Evolutionary conservation across 2,329 filamentous ascomycete species (phyloP).

Genomic region (Thelonectria discophora): DNA sequence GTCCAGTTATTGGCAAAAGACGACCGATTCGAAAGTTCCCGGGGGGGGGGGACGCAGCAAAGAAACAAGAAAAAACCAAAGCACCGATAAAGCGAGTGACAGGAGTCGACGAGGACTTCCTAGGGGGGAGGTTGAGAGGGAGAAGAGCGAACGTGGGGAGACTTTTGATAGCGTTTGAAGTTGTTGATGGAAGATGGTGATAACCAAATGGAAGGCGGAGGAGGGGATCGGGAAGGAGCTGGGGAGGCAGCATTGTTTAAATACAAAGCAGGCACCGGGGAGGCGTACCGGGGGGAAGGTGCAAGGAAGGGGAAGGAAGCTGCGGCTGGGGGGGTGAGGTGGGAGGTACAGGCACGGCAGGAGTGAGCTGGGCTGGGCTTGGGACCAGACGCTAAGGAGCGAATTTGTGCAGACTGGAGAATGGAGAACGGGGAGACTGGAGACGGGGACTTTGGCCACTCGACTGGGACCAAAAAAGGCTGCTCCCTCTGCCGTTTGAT

Average conservation of each 20-base stretch:
- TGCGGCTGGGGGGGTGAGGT: conserved; percentile 32
- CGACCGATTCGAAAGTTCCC: conserved; percentile 32
- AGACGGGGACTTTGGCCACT: conserved; percentile 3
- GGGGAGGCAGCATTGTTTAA: conserved; percentile 44
- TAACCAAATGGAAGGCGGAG: conserved; percentile 39
- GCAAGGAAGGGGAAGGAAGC: conserved; percentile 24
- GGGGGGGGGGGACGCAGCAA: conserved; percentile 46
- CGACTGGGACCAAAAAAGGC: conserved; percentile 7
- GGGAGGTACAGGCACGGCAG: conserved; percentile 28
- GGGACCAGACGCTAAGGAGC: conserved; percentile 13
- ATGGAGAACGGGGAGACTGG: conserved; percentile 13
- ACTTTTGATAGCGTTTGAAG: conserved; percentile 39
- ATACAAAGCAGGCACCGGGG: conserved; percentile 42
- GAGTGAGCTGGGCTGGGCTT: conserved; percentile 16
- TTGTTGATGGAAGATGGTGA: conserved; percentile 39
- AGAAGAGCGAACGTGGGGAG: conserved; percentile 59
- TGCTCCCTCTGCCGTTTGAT: not conserved
- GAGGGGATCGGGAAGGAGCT: conserved; percentile 40
- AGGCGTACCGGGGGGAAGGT: conserved; percentile 29
- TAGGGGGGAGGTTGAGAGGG: conserved; percentile 54
- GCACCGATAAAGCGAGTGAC: conserved; percentile 73
- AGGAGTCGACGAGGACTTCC: conserved; percentile 80
- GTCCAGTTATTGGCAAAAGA: conserved; percentile 30
- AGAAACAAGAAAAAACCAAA: conserved; percentile 55
- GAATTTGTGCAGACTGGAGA: conserved; percentile 13